These are phyloP conservation scores for Aspergillus neotritici DNA, from an alignment of 2,329 filamentous ascomycete species.

Conservation along the genomic window DNA sequence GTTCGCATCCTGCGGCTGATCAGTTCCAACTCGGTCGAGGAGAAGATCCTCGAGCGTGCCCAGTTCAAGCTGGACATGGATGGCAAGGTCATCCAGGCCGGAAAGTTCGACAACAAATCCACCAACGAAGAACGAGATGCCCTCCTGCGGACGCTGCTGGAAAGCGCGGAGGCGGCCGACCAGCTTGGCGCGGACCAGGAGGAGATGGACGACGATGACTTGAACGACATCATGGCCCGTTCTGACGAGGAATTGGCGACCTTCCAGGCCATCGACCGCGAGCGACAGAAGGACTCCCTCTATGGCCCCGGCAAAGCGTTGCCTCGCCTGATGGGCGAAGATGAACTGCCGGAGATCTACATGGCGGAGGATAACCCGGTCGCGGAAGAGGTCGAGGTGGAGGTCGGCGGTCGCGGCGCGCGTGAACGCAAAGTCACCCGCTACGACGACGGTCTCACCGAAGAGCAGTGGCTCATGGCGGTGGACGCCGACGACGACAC, in stretches of 20 bases:
- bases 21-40: constrained; percentile 93
- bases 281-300: constrained; percentile 57
- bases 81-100: constrained; percentile 97
- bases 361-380: constrained; percentile 77
- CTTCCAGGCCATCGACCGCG: constrained; percentile 80
- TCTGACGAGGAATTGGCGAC: constrained; percentile 69
- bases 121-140: constrained; percentile 97
- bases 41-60: constrained; percentile 95
- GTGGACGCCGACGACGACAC: constrained; percentile 95
- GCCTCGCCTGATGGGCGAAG: constrained; percentile 78
- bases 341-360: constrained; percentile 90
- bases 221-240: constrained; percentile 90
- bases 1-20: constrained; percentile 94
- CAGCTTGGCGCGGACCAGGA: constrained; percentile 72
- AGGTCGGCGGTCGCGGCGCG: constrained; percentile 78
- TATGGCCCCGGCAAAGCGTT: constrained; percentile 68
- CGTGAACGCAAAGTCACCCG: constrained; percentile 90
- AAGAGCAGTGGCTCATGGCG: constrained; percentile 98
- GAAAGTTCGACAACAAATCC: constrained; percentile 99
- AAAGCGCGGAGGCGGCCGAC: constrained; percentile 65
- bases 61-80: constrained; percentile 99
- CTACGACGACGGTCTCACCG: constrained; percentile 95
- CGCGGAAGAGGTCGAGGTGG: constrained; percentile 67
- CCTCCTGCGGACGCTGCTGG: constrained; percentile 87
- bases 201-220: constrained; percentile 97